Evolutionary conservation across 345 rosid genomes (phyloP).

Genomic region (Anastatica hierochuntica): DNA sequence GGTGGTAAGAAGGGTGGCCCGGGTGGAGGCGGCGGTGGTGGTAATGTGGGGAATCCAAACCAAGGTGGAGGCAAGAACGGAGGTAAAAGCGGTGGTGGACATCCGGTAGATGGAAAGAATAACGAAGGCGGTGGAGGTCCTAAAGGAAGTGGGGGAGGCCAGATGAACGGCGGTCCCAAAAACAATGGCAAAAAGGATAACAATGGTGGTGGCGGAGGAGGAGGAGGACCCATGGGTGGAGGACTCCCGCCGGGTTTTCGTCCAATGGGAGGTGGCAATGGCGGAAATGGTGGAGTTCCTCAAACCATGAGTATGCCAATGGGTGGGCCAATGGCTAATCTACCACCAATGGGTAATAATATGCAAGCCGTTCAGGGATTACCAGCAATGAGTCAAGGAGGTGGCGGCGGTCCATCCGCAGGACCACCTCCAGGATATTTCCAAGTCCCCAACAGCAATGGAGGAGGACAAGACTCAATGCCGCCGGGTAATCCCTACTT

Average conservation of each 20-base stretch:
- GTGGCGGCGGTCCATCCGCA: too few species aligned
- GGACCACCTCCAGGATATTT: slow-evolving; percentile 45
- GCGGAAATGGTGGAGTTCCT: slow-evolving; percentile 31
- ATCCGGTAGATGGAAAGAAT: slow-evolving; percentile 15
- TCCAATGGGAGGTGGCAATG: slow-evolving; percentile 20
- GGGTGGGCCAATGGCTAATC: slow-evolving; percentile 37
- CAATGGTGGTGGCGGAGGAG: slow-evolving; percentile 25
- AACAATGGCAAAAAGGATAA: slow-evolving; percentile 20
- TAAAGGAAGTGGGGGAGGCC: slow-evolving; percentile 33
- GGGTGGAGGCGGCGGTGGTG: slow-evolving; percentile 31
- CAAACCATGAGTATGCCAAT: slow-evolving; percentile 33
- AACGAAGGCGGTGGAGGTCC: slow-evolving; percentile 34
- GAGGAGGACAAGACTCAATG: slow-evolving; percentile 58
- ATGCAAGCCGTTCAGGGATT: slow-evolving; percentile 76
- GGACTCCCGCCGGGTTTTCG: slow-evolving; percentile 14
- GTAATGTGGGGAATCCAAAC: slow-evolving; percentile 29
- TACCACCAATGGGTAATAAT: slow-evolving; percentile 74
- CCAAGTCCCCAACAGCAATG: too few species aligned
- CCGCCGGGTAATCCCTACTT: too few species aligned
- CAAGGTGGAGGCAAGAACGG: slow-evolving; percentile 30
- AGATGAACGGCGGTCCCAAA: slow-evolving; percentile 28
- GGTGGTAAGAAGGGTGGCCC: slow-evolving; percentile 20
- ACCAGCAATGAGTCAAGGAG: slow-evolving; percentile 42
- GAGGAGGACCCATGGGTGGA: slow-evolving; percentile 19
- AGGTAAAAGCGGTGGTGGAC: slow-evolving; percentile 31